Percentiles rank a stretch among this genome's conserved stretches.
phyloP scores from a whole-genome alignment of 2,329 filamentous ascomycete genomes.

The Domatiomyces catenatus region DNA sequence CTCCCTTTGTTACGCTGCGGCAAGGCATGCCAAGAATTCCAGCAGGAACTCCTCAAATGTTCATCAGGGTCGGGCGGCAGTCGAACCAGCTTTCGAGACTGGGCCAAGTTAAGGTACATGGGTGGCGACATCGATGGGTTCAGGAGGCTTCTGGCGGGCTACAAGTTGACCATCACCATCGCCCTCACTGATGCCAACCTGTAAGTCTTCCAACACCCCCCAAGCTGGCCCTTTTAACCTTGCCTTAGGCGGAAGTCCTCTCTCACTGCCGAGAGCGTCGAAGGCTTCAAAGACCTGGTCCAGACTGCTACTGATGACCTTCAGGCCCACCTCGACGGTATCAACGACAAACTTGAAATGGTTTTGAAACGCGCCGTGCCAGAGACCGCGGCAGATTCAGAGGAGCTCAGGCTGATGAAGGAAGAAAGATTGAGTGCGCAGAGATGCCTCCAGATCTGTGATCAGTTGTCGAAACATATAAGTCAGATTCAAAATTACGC shows the following conservation, averaged over 20 bases:
- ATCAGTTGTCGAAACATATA: slow-evolving; percentile 20
- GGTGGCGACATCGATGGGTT: slow-evolving; percentile 31
- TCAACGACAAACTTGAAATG: slow-evolving; percentile 19
- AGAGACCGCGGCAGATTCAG: slow-evolving; percentile 11
- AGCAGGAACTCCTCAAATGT: slow-evolving; percentile 24
- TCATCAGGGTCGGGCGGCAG: slow-evolving; percentile 21
- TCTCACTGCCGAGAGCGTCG: slow-evolving; percentile 19
- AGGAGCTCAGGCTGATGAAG: slow-evolving; percentile 17
- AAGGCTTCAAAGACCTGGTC: slow-evolving; percentile 18
- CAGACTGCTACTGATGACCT: slow-evolving; percentile 18
- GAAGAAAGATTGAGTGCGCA: slow-evolving; percentile 20
- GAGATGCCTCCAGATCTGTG: slow-evolving; percentile 22
- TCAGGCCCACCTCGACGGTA: slow-evolving; percentile 18
- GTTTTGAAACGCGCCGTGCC: slow-evolving; percentile 5
- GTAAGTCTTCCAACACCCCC: slow-evolving; percentile 20
- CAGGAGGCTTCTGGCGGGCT: slow-evolving; percentile 25
- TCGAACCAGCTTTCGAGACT: slow-evolving; percentile 31
- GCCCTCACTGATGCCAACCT: slow-evolving; percentile 27
- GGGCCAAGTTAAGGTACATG: slow-evolving; percentile 32
- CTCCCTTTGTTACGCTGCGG: slow-evolving; percentile 29
- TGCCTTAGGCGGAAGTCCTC: slow-evolving; percentile 21
- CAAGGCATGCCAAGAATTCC: slow-evolving; percentile 30
- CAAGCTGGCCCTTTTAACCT: slow-evolving; percentile 5
- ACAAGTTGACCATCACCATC: slow-evolving; percentile 30
- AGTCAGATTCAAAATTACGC: slow-evolving; percentile 22